Conservation (phyloP, 2,329 filamentous ascomycete species). For the Aaosphaeria pasadenensis region DNA sequence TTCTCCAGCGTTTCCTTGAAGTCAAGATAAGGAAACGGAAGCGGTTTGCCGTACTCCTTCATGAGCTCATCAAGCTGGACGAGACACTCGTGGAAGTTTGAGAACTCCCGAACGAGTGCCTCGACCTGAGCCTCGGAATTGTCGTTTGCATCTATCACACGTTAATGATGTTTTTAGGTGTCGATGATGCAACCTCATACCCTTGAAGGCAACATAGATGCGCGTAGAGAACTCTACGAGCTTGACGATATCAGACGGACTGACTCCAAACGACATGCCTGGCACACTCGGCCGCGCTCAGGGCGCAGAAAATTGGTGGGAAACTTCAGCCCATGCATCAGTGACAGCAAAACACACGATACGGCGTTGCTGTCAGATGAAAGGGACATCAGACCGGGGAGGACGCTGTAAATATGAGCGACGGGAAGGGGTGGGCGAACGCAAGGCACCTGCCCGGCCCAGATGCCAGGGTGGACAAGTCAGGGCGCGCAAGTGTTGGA, state of each 20-base stretch:
- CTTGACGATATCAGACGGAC: conserved; percentile 29
- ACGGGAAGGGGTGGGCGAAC: no score
- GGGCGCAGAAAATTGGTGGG: conserved; percentile 13
- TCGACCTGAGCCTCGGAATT: conserved; percentile 32
- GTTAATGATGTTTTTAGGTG: background rate
- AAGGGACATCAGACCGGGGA: no score
- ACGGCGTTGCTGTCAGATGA: no score
- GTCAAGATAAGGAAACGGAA: conserved; percentile 27
- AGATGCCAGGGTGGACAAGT: no score
- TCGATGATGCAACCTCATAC: conserved; percentile 7
- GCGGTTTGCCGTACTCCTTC: conserved; percentile 29
- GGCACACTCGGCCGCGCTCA: conserved; percentile 20
- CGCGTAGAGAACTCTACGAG: conserved; percentile 29
- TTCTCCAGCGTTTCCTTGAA: conserved; percentile 28
- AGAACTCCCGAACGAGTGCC: conserved; percentile 27
- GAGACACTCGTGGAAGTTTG: conserved; percentile 26
- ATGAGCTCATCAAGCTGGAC: conserved; percentile 25
- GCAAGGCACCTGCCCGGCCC: no score
- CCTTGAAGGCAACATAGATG: conserved; percentile 32
- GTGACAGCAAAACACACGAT: conserved; percentile 1
- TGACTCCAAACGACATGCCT: conserved; percentile 30
- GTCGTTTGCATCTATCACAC: conserved; percentile 27
- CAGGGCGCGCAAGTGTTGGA: no score
- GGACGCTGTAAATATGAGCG: no score
- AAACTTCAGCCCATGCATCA: conserved; percentile 20